Evolutionary conservation across 768 basidiomycete species (phyloP).

Genomic region (Tremella mesenterica): DNA sequence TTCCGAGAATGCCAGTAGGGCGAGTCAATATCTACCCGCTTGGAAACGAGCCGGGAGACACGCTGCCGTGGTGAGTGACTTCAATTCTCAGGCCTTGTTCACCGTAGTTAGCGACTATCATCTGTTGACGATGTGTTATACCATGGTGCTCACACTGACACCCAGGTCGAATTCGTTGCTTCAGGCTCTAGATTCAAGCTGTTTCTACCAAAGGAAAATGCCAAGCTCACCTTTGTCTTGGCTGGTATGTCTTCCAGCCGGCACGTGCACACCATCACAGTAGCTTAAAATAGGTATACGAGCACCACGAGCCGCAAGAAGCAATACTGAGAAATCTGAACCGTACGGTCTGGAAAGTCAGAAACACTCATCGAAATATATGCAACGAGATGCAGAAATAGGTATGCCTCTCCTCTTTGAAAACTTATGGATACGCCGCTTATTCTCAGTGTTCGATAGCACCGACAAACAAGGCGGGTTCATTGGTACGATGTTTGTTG

Average conservation of each 20-base stretch:
- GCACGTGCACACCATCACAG: background rate
- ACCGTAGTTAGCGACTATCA: background rate
- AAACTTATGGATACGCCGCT: background rate
- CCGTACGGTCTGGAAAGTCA: constrained; percentile 76
- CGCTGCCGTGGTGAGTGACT: constrained; percentile 53
- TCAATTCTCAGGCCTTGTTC: no score
- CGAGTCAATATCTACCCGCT: constrained; percentile 74
- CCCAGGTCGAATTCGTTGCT: constrained; percentile 81
- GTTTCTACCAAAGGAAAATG: constrained; percentile 80
- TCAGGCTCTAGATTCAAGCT: constrained; percentile 96
- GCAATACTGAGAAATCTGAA: constrained; percentile 71
- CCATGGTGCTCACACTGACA: no score
- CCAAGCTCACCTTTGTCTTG: constrained; percentile 83
- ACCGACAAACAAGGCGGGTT: constrained; percentile 94
- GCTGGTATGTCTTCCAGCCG: constrained; percentile 52
- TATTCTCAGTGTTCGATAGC: constrained; percentile 53
- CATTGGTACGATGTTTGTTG: constrained; percentile 75
- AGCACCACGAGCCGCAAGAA: constrained; percentile 74
- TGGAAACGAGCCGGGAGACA: constrained; percentile 84
- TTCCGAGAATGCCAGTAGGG: constrained; percentile 72
- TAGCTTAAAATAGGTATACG: constrained; percentile 60
- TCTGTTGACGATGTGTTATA: background rate
- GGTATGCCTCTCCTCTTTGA: constrained; percentile 36
- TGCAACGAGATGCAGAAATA: constrained; percentile 94
- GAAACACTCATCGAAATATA: constrained; percentile 70